Evolutionary conservation across 345 rosid species (phyloP).

Genomic region (Aquilaria yunnanensis): DNA sequence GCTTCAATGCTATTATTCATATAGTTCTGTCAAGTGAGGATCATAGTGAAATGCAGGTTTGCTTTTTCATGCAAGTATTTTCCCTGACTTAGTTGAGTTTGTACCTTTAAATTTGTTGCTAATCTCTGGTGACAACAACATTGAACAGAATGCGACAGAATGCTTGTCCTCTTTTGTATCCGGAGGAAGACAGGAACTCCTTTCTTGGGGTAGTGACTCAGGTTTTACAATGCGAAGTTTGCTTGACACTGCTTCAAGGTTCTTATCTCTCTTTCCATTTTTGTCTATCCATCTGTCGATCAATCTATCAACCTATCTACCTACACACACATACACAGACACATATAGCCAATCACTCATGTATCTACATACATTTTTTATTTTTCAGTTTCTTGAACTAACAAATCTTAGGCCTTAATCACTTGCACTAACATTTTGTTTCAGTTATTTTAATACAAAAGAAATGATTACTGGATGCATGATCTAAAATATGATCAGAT

Average conservation of each 20-base stretch:
- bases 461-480: too few species aligned
- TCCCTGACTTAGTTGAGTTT: not conserved
- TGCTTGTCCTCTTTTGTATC: conserved; percentile 81
- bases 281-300: conserved; percentile 3
- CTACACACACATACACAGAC: too few species aligned
- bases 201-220: conserved; percentile 78
- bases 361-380: too few species aligned
- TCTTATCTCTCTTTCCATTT: not conserved
- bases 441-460: too few species aligned
- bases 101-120: too few species aligned
- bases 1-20: conserved; percentile 71
- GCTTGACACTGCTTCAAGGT: conserved; percentile 96
- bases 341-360: too few species aligned
- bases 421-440: too few species aligned
- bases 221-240: conserved; percentile 76
- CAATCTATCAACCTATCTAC: too few species aligned
- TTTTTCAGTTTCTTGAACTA: too few species aligned
- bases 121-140: not conserved
- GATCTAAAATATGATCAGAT: too few species aligned
- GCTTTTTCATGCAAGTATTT: conserved; percentile 9
- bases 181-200: conserved; percentile 66
- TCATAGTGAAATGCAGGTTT: conserved; percentile 93
- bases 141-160: conserved; percentile 81
- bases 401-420: too few species aligned
- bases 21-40: conserved; percentile 79